A percentile compares a stretch with the other conserved stretches of the same genome.
phyloP scores from a whole-genome alignment of 306 rosid species.

The Prunus padus region DNA sequence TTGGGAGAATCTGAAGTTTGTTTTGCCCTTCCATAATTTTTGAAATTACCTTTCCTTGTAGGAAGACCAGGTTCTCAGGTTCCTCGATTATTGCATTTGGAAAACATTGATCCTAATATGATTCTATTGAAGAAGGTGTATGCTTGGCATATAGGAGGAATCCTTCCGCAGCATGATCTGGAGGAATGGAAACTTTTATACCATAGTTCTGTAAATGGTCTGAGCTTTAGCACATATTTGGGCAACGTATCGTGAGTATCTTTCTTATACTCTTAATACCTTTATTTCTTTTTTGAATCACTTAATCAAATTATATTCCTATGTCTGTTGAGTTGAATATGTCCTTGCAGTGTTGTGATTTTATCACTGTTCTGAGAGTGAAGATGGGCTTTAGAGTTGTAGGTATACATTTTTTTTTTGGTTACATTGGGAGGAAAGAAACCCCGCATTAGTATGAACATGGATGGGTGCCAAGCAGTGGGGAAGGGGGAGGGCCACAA shows the following conservation, averaged over 20 bases:
- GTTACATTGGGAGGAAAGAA: no score
- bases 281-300: not conserved
- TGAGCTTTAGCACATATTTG: conserved; percentile 88
- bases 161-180: conserved; percentile 71
- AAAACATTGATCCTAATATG: conserved; percentile 45
- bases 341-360: not conserved
- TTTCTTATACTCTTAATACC: not conserved
- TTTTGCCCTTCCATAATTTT: conserved; percentile 19
- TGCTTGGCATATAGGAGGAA: conserved; percentile 97
- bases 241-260: conserved; percentile 75
- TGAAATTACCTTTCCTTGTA: conserved; percentile 23
- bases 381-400: not conserved
- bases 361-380: not conserved
- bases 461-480: no score
- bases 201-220: conserved; percentile 84
- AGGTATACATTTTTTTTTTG: not conserved
- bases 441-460: no score
- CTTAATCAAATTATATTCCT: not conserved
- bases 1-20: conserved; percentile 18
- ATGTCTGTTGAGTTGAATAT: not conserved
- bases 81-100: conserved; percentile 56
- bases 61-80: conserved; percentile 73
- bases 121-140: conserved; percentile 68
- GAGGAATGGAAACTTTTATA: conserved; percentile 87
- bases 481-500: no score